Percentiles rank a stretch among this genome's conserved stretches.
phyloP scores from a whole-genome alignment of 2,329 filamentous ascomycete genomes.

The Nothophaeocryptopus gaeumannii region DNA sequence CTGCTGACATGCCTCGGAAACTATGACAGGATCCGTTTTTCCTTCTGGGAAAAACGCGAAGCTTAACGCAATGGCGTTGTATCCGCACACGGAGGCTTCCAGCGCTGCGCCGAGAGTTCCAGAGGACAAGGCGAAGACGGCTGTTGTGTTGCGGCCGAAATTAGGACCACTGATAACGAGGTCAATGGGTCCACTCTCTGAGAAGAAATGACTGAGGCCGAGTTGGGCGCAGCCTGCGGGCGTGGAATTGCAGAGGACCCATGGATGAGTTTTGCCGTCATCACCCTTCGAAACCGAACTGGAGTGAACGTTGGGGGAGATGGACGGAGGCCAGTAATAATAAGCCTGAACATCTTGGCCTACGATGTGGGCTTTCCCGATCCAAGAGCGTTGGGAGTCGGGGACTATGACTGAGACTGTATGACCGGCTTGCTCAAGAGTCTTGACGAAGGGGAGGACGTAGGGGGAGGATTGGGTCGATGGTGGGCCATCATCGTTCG shows the following conservation, averaged over 20 bases:
- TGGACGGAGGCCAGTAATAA: constrained; percentile 54
- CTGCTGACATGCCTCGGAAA: constrained; percentile 71
- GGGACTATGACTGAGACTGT: constrained; percentile 89
- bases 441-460: constrained; percentile 46
- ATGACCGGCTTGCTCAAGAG: constrained; percentile 65
- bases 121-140: constrained; percentile 48
- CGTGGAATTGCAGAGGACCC: constrained; percentile 51
- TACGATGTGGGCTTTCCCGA: constrained; percentile 95
- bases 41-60: constrained; percentile 80
- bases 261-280: constrained; percentile 43
- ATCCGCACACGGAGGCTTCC: constrained; percentile 48
- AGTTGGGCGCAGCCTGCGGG: constrained; percentile 52
- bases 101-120: constrained; percentile 52
- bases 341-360: constrained; percentile 69
- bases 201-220: constrained; percentile 49
- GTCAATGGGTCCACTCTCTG: constrained; percentile 41
- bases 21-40: constrained; percentile 78
- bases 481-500: constrained; percentile 54
- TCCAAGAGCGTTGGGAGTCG: constrained; percentile 92
- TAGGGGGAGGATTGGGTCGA: constrained; percentile 50
- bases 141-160: constrained; percentile 51
- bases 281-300: constrained; percentile 25
- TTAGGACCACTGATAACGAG: constrained; percentile 51
- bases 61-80: constrained; percentile 71
- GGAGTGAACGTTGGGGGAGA: constrained; percentile 26